A percentile compares a stretch with the other conserved stretches of the same genome.
These are phyloP conservation scores for Pseudogymnoascus sp. DNA, from an alignment of 2,329 filamentous ascomycete species.

Conservation along the genomic window DNA sequence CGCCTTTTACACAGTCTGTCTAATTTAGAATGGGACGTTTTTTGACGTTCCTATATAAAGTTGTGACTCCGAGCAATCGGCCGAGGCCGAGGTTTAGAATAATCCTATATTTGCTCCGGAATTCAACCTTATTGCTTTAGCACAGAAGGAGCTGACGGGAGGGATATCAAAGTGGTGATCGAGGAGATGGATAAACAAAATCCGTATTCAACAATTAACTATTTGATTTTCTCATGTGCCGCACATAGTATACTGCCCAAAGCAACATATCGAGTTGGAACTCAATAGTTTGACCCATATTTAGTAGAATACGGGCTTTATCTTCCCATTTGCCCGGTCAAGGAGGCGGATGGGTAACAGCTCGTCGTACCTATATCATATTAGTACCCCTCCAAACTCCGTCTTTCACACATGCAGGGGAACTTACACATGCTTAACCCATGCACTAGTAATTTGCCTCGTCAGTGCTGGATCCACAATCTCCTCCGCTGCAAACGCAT, in stretches of 20 bases:
- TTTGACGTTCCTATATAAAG: not conserved
- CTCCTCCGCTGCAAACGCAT: constrained; percentile 56
- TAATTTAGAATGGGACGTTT: not conserved
- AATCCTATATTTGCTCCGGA: not conserved
- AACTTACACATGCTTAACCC: constrained; percentile 45
- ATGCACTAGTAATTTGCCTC: constrained; percentile 45
- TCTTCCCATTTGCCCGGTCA: constrained; percentile 35
- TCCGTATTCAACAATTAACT: not conserved
- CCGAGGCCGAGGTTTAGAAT: not conserved
- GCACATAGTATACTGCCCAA: not conserved
- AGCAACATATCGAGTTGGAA: no score
- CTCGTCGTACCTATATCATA: constrained; percentile 19
- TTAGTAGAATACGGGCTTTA: constrained; percentile 35
- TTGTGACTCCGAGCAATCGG: not conserved
- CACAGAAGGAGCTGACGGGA: not conserved
- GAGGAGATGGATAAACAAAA: not conserved
- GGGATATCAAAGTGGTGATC: not conserved
- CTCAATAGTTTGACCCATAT: not conserved
- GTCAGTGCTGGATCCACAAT: constrained; percentile 57
- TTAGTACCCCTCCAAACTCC: constrained; percentile 33
- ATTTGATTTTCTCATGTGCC: not conserved
- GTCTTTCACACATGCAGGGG: constrained; percentile 32
- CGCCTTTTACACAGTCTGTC: not conserved
- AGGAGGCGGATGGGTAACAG: constrained; percentile 21
- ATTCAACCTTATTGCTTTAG: not conserved